Evolutionary conservation across 495 filamentous ascomycete genomes (phyloP), one percentile per base, ranked within the genome.

Genomic region (Sordaria brevicollis): DNA sequence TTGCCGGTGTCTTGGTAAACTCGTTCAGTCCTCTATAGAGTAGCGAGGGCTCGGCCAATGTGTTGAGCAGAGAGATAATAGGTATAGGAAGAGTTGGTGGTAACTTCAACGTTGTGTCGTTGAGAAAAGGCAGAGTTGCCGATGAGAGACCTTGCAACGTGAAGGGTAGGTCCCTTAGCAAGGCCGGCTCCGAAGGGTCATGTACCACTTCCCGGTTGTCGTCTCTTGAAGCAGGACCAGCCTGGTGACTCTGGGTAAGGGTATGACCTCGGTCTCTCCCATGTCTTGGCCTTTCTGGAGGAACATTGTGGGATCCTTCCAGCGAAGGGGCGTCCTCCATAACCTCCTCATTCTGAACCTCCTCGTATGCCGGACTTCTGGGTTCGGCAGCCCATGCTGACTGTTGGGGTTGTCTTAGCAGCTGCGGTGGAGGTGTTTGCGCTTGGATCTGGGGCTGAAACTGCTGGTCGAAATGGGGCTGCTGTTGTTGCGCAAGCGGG

Each of bases 111-210:
- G 84, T 86, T 13, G 86, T 85, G 8, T 88, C 79, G 33, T 87
- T 87, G 34, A 85, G 75, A 73, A 98, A 97, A 5, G 89, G 87
- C 10, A 99, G 82, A 73, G 93, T 90, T 4, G 88, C 89, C 0
- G 96, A 96, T 9, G 93, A 95, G 21, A 98, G 83, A 5, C 96
- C 96, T 77, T 98, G 96, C 3, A 99, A 85, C 5, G 95, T 97
- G 77, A 93, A 99, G 1, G 96, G 95, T 5, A 98, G 84, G 77
- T 97, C 93, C 66, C 94, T 88, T 39, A 99, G 82, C 9, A 99
- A 86, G n/a, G 87, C 83, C 66, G 88, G 82, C 77, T 98, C 96
- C 29, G 85, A 78, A 2, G 86, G 86, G 25, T 86, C 49, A 13
- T 62, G 13, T 31, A 6, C 25, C 49, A 62, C 49, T 15, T 62